phyloP scores from a whole-genome alignment of 2,329 filamentous ascomycete genomes.

The Ilyonectria sp. region DNA sequence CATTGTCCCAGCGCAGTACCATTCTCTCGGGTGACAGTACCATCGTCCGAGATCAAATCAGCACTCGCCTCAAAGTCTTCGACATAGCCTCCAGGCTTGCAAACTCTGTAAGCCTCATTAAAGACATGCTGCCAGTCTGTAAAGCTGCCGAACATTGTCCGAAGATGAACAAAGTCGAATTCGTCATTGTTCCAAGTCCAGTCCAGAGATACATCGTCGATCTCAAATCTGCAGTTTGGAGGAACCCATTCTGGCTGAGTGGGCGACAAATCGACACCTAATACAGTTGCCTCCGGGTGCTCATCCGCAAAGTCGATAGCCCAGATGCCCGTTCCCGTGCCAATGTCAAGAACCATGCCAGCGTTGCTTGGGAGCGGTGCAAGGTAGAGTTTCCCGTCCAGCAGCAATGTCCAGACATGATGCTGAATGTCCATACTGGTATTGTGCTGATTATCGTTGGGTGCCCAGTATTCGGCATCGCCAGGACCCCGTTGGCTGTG shows the following conservation, averaged over 20 bases:
- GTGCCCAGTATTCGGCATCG: slow-evolving; percentile 27
- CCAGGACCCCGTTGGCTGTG: slow-evolving; percentile 25
- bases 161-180: slow-evolving; percentile 29
- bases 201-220: slow-evolving; percentile 20
- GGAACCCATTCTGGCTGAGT: slow-evolving; percentile 23
- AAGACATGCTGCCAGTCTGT: slow-evolving; percentile 27
- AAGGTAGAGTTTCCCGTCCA: slow-evolving; percentile 18
- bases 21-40: slow-evolving; percentile 24
- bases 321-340: slow-evolving; percentile 35
- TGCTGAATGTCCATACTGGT: slow-evolving; percentile 27
- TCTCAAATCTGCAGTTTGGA: slow-evolving; percentile 28
- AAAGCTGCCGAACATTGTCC: slow-evolving; percentile 26
- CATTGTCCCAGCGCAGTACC: slow-evolving; percentile 23
- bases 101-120: slow-evolving; percentile 22
- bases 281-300: slow-evolving; percentile 19
- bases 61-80: slow-evolving; percentile 27
- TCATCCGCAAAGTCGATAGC: slow-evolving; percentile 34
- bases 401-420: slow-evolving; percentile 24
- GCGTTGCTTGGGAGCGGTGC: slow-evolving; percentile 10
- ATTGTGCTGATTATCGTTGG: slow-evolving; percentile 28
- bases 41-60: slow-evolving; percentile 28
- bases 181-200: slow-evolving; percentile 21
- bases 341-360: slow-evolving; percentile 30
- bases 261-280: slow-evolving; percentile 29
- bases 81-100: slow-evolving; percentile 28